Evolutionary conservation across 805 yeast species (phyloP), one percentile per base, ranked within the genome.

Genomic region (Candida ficus): DNA sequence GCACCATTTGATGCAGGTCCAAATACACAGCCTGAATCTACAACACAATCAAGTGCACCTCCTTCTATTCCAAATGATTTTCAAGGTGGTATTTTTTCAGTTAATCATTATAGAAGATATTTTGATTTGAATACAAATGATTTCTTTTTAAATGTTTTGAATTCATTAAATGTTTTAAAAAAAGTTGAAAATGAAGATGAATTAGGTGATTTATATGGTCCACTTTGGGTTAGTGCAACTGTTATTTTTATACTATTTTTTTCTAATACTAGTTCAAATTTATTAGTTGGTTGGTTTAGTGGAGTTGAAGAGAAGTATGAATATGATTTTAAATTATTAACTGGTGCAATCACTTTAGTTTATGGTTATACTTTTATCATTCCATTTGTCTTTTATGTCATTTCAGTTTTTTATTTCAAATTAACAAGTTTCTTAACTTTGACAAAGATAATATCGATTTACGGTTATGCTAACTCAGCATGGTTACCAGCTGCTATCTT

Each of bases 141-240:
- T 10, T 89, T 87, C 45, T 56, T 75, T 34, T 50, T 46, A 14
- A 76, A 84, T 42, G 68, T 83, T 41, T 55, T 67, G 19, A 56
- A 68, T 41, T 77, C 89, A 0, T 47, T 81, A 30, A 81, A 83
- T 50, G 84, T 90, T 14, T 48, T 71, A 30, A 53, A 53, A 14
- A 55, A 52, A 7, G 67, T 60, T 26, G 69, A 62, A 46, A 49
- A 67, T 49, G 67, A 68, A 34, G 69, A 69, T 29, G 67, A 69
- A 13, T 42, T 48, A 39, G 76, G 82, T 4, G 98, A 90, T 54
- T 63, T 90, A 39, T 91, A 88, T 59, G 96, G 96, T 1, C 83
- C 95, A 7, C 67, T 88, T 16, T 90, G 98, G 98, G 79, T 90
- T 33, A 84, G 91, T 11, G 88, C 89, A 0, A 83, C 95, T 0